A percentile compares a stretch with the other conserved stretches of the same genome.
Conservation (phyloP, 2,329 filamentous ascomycete species). For the Neoscytalidium dimidiatum region DNA sequence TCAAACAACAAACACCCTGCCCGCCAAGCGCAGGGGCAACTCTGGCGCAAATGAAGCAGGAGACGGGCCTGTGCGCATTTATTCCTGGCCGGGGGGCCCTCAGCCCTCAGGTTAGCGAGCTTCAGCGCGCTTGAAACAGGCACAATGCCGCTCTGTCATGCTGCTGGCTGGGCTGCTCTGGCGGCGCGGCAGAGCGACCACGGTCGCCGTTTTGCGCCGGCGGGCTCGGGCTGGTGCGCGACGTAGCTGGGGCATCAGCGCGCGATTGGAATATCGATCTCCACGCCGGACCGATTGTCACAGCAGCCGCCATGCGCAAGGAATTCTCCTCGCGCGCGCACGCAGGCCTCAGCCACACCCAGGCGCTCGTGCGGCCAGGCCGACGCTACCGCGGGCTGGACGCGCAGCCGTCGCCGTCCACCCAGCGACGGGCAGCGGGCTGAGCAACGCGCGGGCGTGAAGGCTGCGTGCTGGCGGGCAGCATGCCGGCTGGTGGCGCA, state of each 20-base stretch:
- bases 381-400: slow-evolving; percentile 4
- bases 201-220: slow-evolving; percentile 5
- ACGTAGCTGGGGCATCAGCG: not conserved
- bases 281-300: slow-evolving; percentile 7
- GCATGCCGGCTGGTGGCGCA: slow-evolving; percentile 3
- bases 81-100: slow-evolving; percentile 12
- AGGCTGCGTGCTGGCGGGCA: slow-evolving; percentile 1
- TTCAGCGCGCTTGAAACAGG: slow-evolving; percentile 16
- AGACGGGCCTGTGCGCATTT: slow-evolving; percentile 7
- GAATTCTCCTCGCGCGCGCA: slow-evolving; percentile 9
- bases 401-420: not conserved
- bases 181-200: slow-evolving; percentile 2
- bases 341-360: slow-evolving; percentile 13
- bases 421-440: not conserved
- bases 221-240: not conserved
- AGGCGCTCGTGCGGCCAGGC: slow-evolving; percentile 10
- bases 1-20: slow-evolving; percentile 15
- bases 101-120: slow-evolving; percentile 11
- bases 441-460: not conserved
- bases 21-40: slow-evolving; percentile 16
- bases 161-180: not conserved
- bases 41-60: slow-evolving; percentile 17
- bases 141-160: slow-evolving; percentile 11
- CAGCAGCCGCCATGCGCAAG: slow-evolving; percentile 2
- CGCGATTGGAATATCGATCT: slow-evolving; percentile 2